Evolutionary conservation across 495 filamentous ascomycete species (phyloP), one percentile per base, ranked within the genome.

Genomic region (Annulohypoxylon nitens): DNA sequence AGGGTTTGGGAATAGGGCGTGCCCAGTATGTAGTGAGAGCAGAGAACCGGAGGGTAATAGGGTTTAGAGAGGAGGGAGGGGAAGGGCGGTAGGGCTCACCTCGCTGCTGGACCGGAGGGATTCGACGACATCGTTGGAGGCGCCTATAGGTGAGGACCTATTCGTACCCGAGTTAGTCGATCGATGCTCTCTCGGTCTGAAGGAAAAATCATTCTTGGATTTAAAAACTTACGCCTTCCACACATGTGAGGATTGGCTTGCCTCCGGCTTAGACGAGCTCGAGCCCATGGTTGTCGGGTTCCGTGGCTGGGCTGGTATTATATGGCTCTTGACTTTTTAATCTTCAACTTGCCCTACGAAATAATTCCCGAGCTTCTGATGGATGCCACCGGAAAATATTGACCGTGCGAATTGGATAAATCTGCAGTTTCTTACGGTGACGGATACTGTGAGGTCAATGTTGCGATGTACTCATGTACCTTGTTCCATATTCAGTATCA

Each of bases 61-160:
- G 18, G 25, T 53, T 16, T 43, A 18, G 2, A 41, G 5, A 2
- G 36, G 7, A 23, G 39, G 6, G 11, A 43, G 9, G 26, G 2
- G 26, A 30, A 6, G 30, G 5, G 30, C 3, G 64, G 61, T 25
- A 2, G 14, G 54, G 26, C 85, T 76, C 84, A 97, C 96, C 90
- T 98, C 94, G 68, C 89, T 87, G 84, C 90, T 97, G 69, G 87
- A 87, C 75, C 97, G 91, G 66, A 99, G 87, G 65, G 90, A 88
- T 50, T 96, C 88, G 64, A 97, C 86, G 77, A 99, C 86, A 80
- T 91, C 89, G 71, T 91, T 89, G 62, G 95, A 97, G 83, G 98
- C 94, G 73, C 92, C 90, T 76, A 97, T 87, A 63, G 95, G 93
- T 26, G 91, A 88, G 79, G 92, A 87, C 77, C 95, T 98, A 79